These are phyloP conservation scores for Malbranchea zuffiana DNA, from an alignment of 2,329 filamentous ascomycete species.

Conservation along the genomic window DNA sequence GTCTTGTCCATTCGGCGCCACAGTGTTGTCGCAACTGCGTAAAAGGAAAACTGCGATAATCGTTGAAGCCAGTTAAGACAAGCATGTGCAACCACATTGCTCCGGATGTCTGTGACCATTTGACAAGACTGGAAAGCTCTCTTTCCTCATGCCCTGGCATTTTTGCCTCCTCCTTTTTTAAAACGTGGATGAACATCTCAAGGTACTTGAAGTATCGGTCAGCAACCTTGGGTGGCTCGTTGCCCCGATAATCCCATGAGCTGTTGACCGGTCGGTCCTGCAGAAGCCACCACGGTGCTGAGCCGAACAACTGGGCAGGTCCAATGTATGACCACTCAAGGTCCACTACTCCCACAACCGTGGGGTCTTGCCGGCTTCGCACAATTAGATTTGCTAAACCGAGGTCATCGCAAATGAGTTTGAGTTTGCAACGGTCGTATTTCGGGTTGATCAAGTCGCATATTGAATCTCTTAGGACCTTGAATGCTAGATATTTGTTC, in stretches of 20 bases:
- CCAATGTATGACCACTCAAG: conserved; percentile 31
- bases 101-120: conserved; percentile 25
- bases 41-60: conserved; percentile 24
- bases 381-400: conserved; percentile 31
- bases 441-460: conserved; percentile 18
- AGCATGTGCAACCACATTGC: conserved; percentile 31
- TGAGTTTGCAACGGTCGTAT: conserved; percentile 25
- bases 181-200: conserved; percentile 22
- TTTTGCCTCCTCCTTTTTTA: conserved; percentile 26
- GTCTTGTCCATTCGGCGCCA: conserved; percentile 17
- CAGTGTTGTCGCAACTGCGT: conserved; percentile 19
- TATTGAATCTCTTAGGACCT: conserved; percentile 21
- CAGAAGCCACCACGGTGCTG: conserved; percentile 31
- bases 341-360: conserved; percentile 27
- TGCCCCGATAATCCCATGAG: conserved; percentile 19
- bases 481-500: conserved; percentile 23
- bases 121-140: conserved; percentile 26
- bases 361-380: conserved; percentile 25
- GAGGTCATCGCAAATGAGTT: conserved; percentile 31
- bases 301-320: conserved; percentile 29
- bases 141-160: conserved; percentile 18
- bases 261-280: conserved; percentile 23
- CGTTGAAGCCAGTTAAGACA: conserved; percentile 25
- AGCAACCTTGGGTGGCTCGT: conserved; percentile 19
- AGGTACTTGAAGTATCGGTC: conserved; percentile 22